Evolutionary conservation across 768 basidiomycete genomes (phyloP).

Genomic region (Sporobolomyces phaffii): DNA sequence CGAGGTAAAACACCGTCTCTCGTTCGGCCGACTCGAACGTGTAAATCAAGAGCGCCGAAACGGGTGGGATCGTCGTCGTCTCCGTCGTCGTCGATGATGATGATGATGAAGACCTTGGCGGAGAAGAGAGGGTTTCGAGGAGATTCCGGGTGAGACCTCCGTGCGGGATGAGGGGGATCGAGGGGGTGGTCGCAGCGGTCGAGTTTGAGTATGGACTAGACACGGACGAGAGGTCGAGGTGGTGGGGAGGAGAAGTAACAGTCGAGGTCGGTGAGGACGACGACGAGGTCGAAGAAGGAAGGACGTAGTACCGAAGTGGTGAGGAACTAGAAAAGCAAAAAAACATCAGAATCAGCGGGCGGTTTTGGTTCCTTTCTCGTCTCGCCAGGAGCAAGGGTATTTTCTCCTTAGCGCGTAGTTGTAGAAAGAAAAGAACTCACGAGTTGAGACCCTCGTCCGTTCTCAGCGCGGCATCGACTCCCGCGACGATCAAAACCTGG

Average conservation of each 20-base stretch:
- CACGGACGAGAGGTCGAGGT: background rate
- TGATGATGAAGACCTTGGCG: too few species aligned
- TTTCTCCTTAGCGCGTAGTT: too few species aligned
- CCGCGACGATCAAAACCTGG: constrained; percentile 25
- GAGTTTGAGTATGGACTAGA: background rate
- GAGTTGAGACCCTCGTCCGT: constrained; percentile 20
- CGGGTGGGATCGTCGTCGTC: background rate
- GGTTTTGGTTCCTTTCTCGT: background rate
- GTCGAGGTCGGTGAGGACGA: background rate
- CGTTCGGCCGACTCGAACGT: constrained; percentile 24
- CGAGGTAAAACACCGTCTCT: constrained; percentile 4
- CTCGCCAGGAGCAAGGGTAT: too few species aligned
- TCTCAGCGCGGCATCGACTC: constrained; percentile 22
- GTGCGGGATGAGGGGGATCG: constrained; percentile 31
- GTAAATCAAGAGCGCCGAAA: constrained; percentile 26
- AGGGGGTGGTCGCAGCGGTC: background rate
- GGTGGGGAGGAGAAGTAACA: background rate
- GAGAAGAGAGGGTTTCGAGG: constrained; percentile 13
- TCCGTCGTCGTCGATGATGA: background rate
- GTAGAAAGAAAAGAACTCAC: background rate
- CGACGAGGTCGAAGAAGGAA: constrained; percentile 5
- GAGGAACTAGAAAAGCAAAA: background rate
- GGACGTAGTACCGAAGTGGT: constrained; percentile 21
- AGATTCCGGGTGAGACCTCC: constrained; percentile 28
- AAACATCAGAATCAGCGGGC: background rate